A percentile compares a stretch with the other conserved stretches of the same genome.
Conservation (phyloP, 768 basidiomycete genomes). For the Boletus rubropictus region DNA sequence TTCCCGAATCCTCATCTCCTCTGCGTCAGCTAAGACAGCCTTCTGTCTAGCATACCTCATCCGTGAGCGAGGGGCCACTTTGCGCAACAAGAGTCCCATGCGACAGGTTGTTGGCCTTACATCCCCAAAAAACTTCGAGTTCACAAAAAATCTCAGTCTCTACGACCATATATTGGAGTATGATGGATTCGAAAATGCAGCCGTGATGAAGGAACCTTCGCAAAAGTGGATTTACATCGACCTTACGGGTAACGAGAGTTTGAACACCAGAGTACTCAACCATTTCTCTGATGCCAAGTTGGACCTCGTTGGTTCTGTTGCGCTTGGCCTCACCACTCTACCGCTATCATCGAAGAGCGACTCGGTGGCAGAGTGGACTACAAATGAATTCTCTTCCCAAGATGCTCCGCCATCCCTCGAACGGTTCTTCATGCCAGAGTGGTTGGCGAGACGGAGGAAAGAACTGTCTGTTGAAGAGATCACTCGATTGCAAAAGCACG, state of each 20-base stretch:
- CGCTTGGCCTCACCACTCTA: conserved; percentile 54
- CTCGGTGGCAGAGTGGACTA: conserved; percentile 34
- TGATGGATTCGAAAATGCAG: conserved; percentile 35
- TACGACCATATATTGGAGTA: conserved; percentile 58
- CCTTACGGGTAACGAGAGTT: conserved; percentile 49
- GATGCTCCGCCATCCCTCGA: conserved; percentile 30
- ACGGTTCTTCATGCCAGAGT: conserved; percentile 65
- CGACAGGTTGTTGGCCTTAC: conserved; percentile 54
- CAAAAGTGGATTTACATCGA: conserved; percentile 57
- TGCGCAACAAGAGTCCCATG: background rate
- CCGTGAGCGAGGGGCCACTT: conserved; percentile 35
- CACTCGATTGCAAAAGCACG: conserved; percentile 43
- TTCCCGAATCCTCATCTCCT: conserved; percentile 51
- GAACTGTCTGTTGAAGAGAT: conserved; percentile 46
- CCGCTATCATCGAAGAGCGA: conserved; percentile 38
- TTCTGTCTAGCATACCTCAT: conserved; percentile 63
- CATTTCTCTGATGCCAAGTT: conserved; percentile 30
- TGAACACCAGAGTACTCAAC: conserved; percentile 42
- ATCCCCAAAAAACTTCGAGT: conserved; percentile 47
- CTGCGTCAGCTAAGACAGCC: conserved; percentile 68
- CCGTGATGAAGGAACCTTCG: conserved; percentile 26
- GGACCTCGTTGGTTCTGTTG: conserved; percentile 38
- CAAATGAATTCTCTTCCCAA: conserved; percentile 30
- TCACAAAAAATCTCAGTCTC: conserved; percentile 48
- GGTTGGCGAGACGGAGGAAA: conserved; percentile 51